Evolutionary conservation across 192 early-diverging fungal species (phyloP), one percentile per base, ranked within the genome.

Genomic region (Piromyces sp.): DNA sequence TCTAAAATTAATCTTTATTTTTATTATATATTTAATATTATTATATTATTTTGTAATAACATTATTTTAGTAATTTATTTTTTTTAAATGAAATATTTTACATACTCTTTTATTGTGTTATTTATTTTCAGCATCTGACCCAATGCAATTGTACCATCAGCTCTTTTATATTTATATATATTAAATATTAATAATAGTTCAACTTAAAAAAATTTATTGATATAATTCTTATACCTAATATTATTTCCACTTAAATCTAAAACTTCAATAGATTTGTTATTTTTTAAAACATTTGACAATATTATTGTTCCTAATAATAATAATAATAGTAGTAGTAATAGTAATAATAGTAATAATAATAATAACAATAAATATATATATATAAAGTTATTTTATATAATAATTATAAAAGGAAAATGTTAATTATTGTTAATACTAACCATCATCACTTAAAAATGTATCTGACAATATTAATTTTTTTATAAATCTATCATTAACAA

Each of bases 41-140:
- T n/a, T n/a, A n/a, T n/a, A n/a, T n/a, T n/a, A n/a, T n/a, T n/a
- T n/a, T n/a, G n/a, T n/a, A n/a, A n/a, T n/a, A n/a, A n/a, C n/a
- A n/a, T n/a, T n/a, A n/a, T n/a, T n/a, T n/a, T n/a, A n/a, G n/a
- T n/a, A n/a, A n/a, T n/a, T n/a, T n/a, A n/a, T n/a, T n/a, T n/a
- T n/a, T n/a, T n/a, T n/a, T n/a, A n/a, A n/a, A 80, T 68, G 29
- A 81, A n/a, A 40, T 30, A 28, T 5, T 22, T 2, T 51, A 37
- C 79, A 0, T 29, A 87, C 83, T 82, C 82, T 83, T 89, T 83
- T 22, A 91, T 80, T 14, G 84, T 36, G 9, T 81, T 33, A 84
- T 91, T 91, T 80, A 90, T 85, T 80, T 88, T 88, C 0, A 91
- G 84, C 89, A 91, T 89, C 81, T 90, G 88, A 5, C 83, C 87